phyloP scores from a whole-genome alignment of 805 yeast species.

The Barnettozyma pratensis region DNA sequence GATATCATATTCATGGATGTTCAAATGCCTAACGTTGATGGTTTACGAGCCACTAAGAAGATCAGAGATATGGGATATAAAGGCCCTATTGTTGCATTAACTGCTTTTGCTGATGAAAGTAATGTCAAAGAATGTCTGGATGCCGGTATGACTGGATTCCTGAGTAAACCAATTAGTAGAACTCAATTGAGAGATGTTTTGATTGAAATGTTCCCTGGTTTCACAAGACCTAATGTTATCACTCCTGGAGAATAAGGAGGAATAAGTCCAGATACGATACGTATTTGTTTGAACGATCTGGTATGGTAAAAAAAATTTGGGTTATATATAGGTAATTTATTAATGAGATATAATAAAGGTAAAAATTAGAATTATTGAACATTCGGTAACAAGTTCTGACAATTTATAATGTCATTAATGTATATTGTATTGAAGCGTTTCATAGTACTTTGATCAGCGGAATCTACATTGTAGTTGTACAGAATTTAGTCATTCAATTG shows the following conservation, averaged over 20 bases:
- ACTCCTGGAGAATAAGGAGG: slow-evolving; percentile 2
- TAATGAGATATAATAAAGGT: too few species aligned
- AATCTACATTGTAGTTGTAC: not conserved
- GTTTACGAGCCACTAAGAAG: slow-evolving; percentile 72
- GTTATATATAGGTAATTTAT: too few species aligned
- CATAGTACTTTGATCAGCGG: too few species aligned
- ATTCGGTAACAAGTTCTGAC: too few species aligned
- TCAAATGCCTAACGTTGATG: slow-evolving; percentile 94
- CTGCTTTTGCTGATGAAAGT: slow-evolving; percentile 93
- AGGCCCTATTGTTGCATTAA: slow-evolving; percentile 85
- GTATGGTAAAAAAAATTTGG: too few species aligned
- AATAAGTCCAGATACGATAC: too few species aligned
- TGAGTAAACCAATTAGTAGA: slow-evolving; percentile 83
- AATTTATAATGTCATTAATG: too few species aligned
- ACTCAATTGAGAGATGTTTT: slow-evolving; percentile 55
- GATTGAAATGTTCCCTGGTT: slow-evolving; percentile 25
- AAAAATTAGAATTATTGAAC: too few species aligned
- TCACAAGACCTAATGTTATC: not conserved
- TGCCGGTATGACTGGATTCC: slow-evolving; percentile 91
- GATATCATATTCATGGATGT: slow-evolving; percentile 94
- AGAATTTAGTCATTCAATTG: slow-evolving; percentile 4
- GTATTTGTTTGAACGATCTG: too few species aligned
- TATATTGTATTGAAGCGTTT: too few species aligned
- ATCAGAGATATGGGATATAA: slow-evolving; percentile 61
- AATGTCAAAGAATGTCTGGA: slow-evolving; percentile 80